These are phyloP conservation scores for Coemansia sp. DNA, from an alignment of 192 early-diverging fungal species.

Conservation along the genomic window DNA sequence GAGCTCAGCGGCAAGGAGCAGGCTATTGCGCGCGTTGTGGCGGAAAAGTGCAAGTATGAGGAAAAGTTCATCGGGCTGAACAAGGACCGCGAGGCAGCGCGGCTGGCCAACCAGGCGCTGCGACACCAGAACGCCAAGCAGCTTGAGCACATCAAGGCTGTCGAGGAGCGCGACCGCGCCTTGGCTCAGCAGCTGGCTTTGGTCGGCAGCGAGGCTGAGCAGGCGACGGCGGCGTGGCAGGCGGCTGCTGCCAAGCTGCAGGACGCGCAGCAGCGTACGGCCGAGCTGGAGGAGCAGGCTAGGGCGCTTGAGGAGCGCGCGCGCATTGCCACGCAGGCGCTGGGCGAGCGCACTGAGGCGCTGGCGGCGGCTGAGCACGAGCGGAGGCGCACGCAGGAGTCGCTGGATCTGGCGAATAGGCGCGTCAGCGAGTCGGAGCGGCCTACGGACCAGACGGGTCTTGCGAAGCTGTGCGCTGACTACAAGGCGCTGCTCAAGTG, in stretches of 20 bases:
- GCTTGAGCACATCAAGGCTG: slow-evolving; percentile 73
- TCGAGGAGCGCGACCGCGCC: slow-evolving; percentile 78
- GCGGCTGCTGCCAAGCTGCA: slow-evolving; percentile 60
- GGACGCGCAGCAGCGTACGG: slow-evolving; percentile 59
- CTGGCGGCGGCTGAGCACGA: slow-evolving; percentile 62
- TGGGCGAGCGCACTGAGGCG: slow-evolving; percentile 65
- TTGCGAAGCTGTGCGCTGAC: slow-evolving; percentile 54
- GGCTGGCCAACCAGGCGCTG: slow-evolving; percentile 65
- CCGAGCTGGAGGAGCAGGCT: slow-evolving; percentile 61
- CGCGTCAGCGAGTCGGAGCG: slow-evolving; percentile 62
- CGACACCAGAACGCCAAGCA: slow-evolving; percentile 80
- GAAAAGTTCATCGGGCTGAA: slow-evolving; percentile 75
- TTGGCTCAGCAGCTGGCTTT: slow-evolving; percentile 65
- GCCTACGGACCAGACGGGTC: slow-evolving; percentile 36
- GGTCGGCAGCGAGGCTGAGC: slow-evolving; percentile 65
- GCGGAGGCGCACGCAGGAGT: slow-evolving; percentile 60
- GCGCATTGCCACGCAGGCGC: slow-evolving; percentile 54
- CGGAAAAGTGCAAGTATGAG: slow-evolving; percentile 83
- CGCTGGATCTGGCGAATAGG: slow-evolving; percentile 66
- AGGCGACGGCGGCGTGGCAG: slow-evolving; percentile 56
- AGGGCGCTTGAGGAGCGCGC: slow-evolving; percentile 22
- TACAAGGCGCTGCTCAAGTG: slow-evolving; percentile 88
- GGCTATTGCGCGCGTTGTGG: slow-evolving; percentile 69
- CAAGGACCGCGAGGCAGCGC: slow-evolving; percentile 67
- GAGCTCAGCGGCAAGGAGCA: slow-evolving; percentile 77